Evolutionary conservation across 441 rosid genomes (phyloP).

Genomic region (Mallotus japonicus): DNA sequence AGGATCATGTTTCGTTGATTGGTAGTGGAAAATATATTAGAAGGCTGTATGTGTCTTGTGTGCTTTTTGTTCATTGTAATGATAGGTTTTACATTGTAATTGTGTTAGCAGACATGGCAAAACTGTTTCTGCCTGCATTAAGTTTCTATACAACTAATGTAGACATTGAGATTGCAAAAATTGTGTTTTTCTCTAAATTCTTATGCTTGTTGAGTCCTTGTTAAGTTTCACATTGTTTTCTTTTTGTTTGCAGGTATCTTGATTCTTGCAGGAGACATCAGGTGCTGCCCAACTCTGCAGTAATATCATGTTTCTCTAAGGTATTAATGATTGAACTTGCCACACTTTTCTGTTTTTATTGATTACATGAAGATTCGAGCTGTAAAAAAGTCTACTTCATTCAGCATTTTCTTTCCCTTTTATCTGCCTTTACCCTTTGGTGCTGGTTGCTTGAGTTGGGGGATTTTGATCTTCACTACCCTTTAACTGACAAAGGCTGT

Average conservation of each 20-base stretch:
- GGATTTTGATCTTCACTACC: background rate
- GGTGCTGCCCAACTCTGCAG: constrained; percentile 34
- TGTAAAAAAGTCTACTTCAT: background rate
- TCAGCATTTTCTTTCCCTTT: background rate
- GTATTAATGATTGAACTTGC: constrained; percentile 19
- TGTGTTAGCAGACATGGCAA: no score
- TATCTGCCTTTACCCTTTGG: background rate
- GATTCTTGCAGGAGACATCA: constrained; percentile 43
- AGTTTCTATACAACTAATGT: background rate
- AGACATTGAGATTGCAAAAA: background rate
- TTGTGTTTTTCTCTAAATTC: background rate
- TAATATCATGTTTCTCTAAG: constrained; percentile 44
- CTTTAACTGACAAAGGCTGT: background rate
- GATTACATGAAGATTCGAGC: no score
- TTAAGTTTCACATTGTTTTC: background rate
- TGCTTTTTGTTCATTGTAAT: background rate
- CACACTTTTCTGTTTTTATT: background rate
- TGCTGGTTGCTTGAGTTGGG: background rate
- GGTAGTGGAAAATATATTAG: background rate
- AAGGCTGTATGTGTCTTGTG: background rate
- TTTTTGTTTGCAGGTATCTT: constrained; percentile 36
- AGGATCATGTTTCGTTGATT: constrained; percentile 2
- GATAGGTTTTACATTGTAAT: no score
- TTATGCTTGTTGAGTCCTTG: background rate
- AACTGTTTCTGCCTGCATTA: background rate